Conservation (phyloP, 805 yeast genomes). For the Soucietia sequanensis region DNA sequence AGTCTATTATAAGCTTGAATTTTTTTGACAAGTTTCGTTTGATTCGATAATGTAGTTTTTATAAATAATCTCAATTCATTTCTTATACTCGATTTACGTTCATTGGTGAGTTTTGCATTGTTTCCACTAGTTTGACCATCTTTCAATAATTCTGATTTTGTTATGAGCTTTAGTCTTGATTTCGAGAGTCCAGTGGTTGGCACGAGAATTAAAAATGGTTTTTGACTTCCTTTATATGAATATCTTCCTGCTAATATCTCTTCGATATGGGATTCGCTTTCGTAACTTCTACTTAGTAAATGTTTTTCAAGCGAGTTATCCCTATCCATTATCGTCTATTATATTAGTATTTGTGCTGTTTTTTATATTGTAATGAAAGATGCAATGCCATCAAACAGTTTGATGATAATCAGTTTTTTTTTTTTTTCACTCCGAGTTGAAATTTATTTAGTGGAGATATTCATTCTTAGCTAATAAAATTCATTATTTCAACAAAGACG, state of each 20-base stretch:
- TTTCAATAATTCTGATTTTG: conserved; percentile 17
- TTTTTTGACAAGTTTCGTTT: conserved; percentile 35
- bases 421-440: no score
- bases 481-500: no score
- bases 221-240: conserved; percentile 45
- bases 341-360: no score
- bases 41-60: conserved; percentile 34
- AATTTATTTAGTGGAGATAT: background rate
- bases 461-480: no score
- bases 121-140: conserved; percentile 5
- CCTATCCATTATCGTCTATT: conserved; percentile 48
- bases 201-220: conserved; percentile 41
- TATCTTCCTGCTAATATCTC: conserved; percentile 46
- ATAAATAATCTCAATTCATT: conserved; percentile 44
- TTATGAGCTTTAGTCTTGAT: conserved; percentile 7
- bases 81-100: conserved; percentile 31
- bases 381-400: background rate
- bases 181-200: conserved; percentile 27
- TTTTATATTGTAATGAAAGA: background rate
- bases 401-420: background rate
- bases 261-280: conserved; percentile 33
- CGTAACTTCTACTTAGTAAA: conserved; percentile 45
- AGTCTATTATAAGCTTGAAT: conserved; percentile 29
- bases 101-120: conserved; percentile 17
- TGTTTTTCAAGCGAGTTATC: conserved; percentile 45